phyloP scores from a whole-genome alignment of 2,329 filamentous ascomycete genomes.

The Exophiala spinifera region DNA sequence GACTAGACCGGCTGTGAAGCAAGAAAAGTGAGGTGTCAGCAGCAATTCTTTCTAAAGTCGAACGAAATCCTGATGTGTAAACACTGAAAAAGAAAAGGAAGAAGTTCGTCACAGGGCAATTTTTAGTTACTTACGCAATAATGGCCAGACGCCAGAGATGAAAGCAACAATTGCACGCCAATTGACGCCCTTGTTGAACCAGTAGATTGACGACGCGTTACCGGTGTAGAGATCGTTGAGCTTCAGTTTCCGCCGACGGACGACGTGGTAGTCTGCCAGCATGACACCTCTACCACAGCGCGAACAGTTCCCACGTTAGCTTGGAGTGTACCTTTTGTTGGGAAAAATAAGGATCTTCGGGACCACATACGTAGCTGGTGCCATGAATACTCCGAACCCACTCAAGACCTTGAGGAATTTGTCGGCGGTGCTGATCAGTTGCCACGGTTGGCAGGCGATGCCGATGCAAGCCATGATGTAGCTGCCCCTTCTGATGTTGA shows the following conservation, averaged over 20 bases:
- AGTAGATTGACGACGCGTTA: slow-evolving; percentile 38
- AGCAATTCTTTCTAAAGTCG: background rate
- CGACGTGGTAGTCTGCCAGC: slow-evolving; percentile 47
- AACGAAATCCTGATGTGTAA: no score
- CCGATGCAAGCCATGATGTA: slow-evolving; percentile 48
- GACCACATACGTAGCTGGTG: slow-evolving; percentile 38
- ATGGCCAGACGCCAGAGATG: slow-evolving; percentile 18
- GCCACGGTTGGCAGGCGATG: slow-evolving; percentile 43
- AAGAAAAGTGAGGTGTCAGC: background rate
- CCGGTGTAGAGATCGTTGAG: slow-evolving; percentile 41
- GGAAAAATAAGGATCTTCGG: background rate
- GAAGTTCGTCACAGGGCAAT: no score
- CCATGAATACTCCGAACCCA: slow-evolving; percentile 47
- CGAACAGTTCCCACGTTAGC: background rate
- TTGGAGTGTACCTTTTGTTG: background rate
- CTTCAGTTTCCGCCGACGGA: slow-evolving; percentile 39
- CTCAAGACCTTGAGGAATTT: slow-evolving; percentile 37
- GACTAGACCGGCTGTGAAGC: slow-evolving; percentile 25
- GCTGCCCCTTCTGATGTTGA: slow-evolving; percentile 56
- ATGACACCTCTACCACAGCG: slow-evolving; percentile 39
- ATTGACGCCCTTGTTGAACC: slow-evolving; percentile 43
- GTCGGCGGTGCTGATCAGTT: slow-evolving; percentile 40
- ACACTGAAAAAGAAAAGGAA: background rate
- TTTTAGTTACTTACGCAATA: slow-evolving; percentile 17
- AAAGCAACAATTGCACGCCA: slow-evolving; percentile 41